Conservation (phyloP, 202 grass and related monocot species). For the Cymbopogon flexuosus region DNA sequence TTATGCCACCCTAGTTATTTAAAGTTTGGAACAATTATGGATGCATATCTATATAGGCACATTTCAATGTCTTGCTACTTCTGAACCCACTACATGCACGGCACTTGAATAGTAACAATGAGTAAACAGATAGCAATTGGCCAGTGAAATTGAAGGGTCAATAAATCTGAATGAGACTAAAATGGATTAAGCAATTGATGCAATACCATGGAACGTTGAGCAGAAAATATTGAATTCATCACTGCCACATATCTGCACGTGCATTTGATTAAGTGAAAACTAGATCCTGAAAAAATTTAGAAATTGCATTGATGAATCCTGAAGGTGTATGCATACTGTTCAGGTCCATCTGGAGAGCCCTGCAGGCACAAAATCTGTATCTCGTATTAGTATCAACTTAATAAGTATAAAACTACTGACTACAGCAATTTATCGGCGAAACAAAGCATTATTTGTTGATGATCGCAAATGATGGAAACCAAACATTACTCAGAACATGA, state of each 20-base stretch:
- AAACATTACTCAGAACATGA: background rate
- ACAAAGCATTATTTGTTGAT: background rate
- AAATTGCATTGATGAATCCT: background rate
- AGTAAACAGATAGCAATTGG: background rate
- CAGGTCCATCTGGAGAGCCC: conserved; percentile 93
- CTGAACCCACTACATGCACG: conserved; percentile 7
- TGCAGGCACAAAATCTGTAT: conserved; percentile 91
- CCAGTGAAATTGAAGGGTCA: background rate
- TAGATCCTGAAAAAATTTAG: background rate
- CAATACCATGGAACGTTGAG: conserved; percentile 81
- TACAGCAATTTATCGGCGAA: conserved; percentile 1
- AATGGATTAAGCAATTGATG: conserved; percentile 1
- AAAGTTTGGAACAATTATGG: background rate
- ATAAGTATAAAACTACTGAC: background rate
- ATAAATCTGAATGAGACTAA: background rate
- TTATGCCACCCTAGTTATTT: background rate
- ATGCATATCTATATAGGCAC: background rate
- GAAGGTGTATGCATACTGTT: conserved; percentile 56
- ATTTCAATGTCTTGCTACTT: background rate
- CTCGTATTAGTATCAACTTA: conserved; percentile 25
- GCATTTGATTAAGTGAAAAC: conserved; percentile 33
- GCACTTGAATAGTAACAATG: background rate
- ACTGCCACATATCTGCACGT: conserved; percentile 87
- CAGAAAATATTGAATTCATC: conserved; percentile 99
- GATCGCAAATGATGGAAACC: background rate